Conservation (phyloP, 345 rosid species). For the Eucalyptus curtisii region DNA sequence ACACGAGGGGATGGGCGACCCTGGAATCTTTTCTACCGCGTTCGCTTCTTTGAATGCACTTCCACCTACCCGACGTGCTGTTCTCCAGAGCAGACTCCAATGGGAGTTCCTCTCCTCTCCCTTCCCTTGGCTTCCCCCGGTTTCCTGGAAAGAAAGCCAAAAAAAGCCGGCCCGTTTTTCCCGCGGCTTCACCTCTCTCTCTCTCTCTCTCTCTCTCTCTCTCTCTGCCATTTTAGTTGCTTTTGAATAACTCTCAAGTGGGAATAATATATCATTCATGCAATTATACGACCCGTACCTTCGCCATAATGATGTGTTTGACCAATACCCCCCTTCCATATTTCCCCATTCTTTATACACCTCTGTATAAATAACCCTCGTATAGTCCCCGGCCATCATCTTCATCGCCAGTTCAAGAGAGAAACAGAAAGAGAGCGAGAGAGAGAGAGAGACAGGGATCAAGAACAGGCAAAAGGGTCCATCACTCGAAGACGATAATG, state of each 20-base stretch:
- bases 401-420: not conserved
- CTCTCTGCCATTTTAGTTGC: not conserved
- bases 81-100: not conserved
- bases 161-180: not conserved
- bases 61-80: not conserved
- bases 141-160: not conserved
- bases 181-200: not conserved
- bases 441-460: not conserved
- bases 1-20: not conserved
- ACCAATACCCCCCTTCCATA: not conserved
- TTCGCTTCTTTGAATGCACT: not conserved
- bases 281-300: not conserved
- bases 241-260: not conserved
- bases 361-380: not conserved
- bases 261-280: not conserved
- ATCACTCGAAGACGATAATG: not conserved
- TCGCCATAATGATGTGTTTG: not conserved
- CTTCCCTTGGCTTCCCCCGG: not conserved
- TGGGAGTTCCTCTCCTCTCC: not conserved
- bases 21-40: not conserved
- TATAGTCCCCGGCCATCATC: not conserved
- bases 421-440: not conserved
- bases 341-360: not conserved
- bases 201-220: not conserved
- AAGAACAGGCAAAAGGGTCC: not conserved